Evolutionary conservation across 805 yeast genomes (phyloP).

Genomic region (Candida xiaguanensis): DNA sequence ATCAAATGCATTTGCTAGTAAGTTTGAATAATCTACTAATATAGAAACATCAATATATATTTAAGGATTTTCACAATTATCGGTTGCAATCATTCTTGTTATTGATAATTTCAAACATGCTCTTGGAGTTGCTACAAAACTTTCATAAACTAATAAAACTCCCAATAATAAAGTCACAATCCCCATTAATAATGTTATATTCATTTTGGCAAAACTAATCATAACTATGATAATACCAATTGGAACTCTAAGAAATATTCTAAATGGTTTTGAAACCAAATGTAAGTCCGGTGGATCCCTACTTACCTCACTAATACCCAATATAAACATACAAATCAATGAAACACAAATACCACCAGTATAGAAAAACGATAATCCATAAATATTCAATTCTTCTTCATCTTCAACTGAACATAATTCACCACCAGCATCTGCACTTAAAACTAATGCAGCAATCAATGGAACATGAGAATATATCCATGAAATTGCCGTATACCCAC

Average conservation of each 20-base stretch:
- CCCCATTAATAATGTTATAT: constrained; percentile 40
- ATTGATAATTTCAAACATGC: constrained; percentile 1
- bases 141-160: constrained; percentile 35
- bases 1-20: too few species aligned
- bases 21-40: too few species aligned
- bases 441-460: constrained; percentile 46
- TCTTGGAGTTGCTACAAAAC: constrained; percentile 25
- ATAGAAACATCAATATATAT: too few species aligned
- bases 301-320: constrained; percentile 45
- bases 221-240: constrained; percentile 36
- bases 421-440: constrained; percentile 59
- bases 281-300: constrained; percentile 34
- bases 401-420: constrained; percentile 35
- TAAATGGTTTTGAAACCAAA: constrained; percentile 27
- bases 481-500: constrained; percentile 39
- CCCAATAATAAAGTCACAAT: constrained; percentile 33
- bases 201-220: constrained; percentile 42
- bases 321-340: constrained; percentile 30
- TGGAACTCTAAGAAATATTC: constrained; percentile 42
- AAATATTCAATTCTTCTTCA: constrained; percentile 29
- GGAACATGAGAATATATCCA: constrained; percentile 52
- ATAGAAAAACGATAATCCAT: constrained; percentile 47
- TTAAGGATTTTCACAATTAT: too few species aligned
- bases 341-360: constrained; percentile 52
- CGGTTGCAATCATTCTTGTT: too few species aligned